Conservation (phyloP, 768 basidiomycete species). For the Cystobasidium onofrii region DNA sequence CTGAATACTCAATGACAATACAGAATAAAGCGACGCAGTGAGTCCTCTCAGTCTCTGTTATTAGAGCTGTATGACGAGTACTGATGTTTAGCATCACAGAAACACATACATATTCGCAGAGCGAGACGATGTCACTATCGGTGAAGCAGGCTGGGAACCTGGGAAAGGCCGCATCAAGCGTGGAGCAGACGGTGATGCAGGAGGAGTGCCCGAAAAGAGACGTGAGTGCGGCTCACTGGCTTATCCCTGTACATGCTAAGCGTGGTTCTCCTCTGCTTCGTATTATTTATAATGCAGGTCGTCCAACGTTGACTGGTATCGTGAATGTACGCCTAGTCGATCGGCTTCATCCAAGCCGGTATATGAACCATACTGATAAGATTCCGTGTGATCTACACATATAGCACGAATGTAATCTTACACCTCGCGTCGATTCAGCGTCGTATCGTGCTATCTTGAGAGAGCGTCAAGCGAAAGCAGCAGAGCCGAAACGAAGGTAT, state of each 20-base stretch:
- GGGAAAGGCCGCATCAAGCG: not conserved
- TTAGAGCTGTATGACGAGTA: no score
- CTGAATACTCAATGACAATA: slow-evolving; percentile 81
- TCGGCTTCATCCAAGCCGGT: not conserved
- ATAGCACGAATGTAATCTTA: slow-evolving; percentile 41
- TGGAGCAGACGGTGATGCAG: slow-evolving; percentile 11
- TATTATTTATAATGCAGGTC: no score
- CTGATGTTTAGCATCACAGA: slow-evolving; percentile 50
- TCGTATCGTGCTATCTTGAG: slow-evolving; percentile 41
- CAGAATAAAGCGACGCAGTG: slow-evolving; percentile 56
- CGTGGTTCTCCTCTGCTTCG: no score
- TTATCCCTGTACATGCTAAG: no score
- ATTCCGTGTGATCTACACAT: not conserved
- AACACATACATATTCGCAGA: slow-evolving; percentile 81
- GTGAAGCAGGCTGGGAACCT: slow-evolving; percentile 21
- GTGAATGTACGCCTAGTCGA: slow-evolving; percentile 14
- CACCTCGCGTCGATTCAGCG: slow-evolving; percentile 35
- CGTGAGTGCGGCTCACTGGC: slow-evolving; percentile 1
- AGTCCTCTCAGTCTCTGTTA: no score
- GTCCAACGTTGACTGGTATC: slow-evolving; percentile 25
- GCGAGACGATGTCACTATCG: slow-evolving; percentile 55
- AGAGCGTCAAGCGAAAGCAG: slow-evolving; percentile 38
- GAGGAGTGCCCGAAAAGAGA: slow-evolving; percentile 10
- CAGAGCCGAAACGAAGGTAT: slow-evolving; percentile 39
- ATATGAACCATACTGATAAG: slow-evolving; percentile 14